Conservation (phyloP, 129 eudicot species). For the Arctium minus region DNA sequence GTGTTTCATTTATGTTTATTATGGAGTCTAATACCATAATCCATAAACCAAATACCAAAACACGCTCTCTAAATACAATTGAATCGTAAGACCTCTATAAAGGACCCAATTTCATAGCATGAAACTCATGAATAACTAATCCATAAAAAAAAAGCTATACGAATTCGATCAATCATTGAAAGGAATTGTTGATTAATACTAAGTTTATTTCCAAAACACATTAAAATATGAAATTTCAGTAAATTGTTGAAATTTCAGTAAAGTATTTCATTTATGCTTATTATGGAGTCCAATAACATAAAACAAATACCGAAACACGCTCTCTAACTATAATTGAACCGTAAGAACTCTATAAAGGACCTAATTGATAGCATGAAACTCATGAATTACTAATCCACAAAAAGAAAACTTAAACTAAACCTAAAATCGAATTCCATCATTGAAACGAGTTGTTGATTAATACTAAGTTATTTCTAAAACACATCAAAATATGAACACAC, state of each 20-base stretch:
- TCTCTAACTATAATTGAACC: background rate
- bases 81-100: background rate
- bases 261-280: background rate
- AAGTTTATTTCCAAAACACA: background rate
- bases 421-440: background rate
- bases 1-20: background rate
- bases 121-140: background rate
- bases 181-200: background rate
- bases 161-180: background rate
- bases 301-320: background rate
- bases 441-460: background rate
- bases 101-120: background rate
- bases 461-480: background rate
- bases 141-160: background rate
- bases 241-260: too few relatives aligned
- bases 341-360: background rate
- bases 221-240: too few relatives aligned
- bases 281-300: too few relatives aligned
- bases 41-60: too few relatives aligned
- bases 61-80: background rate
- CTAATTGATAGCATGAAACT: background rate
- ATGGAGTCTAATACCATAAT: background rate
- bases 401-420: background rate
- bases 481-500: background rate
- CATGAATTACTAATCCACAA: background rate